Evolutionary conservation across 1,284 basidiomycete genomes (phyloP).

Genomic region (Amylostereum chailletii): DNA sequence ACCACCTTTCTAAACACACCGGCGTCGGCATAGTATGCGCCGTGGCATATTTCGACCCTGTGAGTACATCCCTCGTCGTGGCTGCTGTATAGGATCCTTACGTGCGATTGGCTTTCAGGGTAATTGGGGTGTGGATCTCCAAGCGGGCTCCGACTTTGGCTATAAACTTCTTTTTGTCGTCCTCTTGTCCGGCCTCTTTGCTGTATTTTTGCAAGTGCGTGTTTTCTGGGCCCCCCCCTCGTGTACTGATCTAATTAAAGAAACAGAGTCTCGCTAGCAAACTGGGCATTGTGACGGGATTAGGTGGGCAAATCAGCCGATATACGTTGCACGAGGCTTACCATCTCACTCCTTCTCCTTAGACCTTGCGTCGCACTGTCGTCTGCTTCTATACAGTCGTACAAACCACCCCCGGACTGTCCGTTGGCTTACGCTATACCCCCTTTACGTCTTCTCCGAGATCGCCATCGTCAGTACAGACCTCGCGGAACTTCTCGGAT

Average conservation of each 20-base stretch:
- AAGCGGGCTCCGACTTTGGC: constrained; percentile 66
- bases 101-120: constrained; percentile 20
- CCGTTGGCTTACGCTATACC: constrained; percentile 62
- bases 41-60: constrained; percentile 33
- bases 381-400: constrained; percentile 60
- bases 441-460: constrained; percentile 61
- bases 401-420: constrained; percentile 53
- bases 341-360: background rate
- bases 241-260: constrained; percentile 1
- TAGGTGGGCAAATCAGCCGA: constrained; percentile 31
- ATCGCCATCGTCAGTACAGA: constrained; percentile 75
- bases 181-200: constrained; percentile 76
- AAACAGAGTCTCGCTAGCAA: constrained; percentile 46
- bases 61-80: constrained; percentile 13
- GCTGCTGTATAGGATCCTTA: background rate
- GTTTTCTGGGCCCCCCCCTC: constrained; percentile 1
- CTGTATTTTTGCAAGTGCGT: constrained; percentile 62
- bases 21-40: constrained; percentile 30
- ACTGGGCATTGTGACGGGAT: constrained; percentile 60
- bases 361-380: constrained; percentile 66
- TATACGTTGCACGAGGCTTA: background rate
- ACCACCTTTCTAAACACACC: constrained; percentile 24
- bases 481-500: constrained; percentile 70
- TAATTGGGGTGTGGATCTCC: constrained; percentile 70
- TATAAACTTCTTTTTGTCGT: constrained; percentile 82